These are phyloP conservation scores for Wickerhamomyces mucosus DNA, from an alignment of 805 yeast genomes.

Conservation along the genomic window DNA sequence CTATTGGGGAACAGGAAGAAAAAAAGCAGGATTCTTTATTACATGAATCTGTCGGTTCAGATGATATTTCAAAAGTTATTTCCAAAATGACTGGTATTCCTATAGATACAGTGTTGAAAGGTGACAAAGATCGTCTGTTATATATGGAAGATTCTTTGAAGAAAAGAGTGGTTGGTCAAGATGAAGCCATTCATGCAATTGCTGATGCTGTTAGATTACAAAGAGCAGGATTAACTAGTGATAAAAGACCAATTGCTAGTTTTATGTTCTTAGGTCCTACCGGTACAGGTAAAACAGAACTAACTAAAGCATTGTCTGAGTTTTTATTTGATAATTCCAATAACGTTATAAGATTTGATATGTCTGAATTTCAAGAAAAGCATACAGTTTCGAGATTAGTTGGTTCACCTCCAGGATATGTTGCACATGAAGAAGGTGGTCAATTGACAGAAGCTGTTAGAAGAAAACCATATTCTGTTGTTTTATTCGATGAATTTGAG, in stretches of 20 bases:
- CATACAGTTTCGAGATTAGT: slow-evolving; percentile 84
- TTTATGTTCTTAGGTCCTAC: slow-evolving; percentile 97
- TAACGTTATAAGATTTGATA: slow-evolving; percentile 85
- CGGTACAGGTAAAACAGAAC: slow-evolving; percentile 97
- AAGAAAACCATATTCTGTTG: slow-evolving; percentile 89
- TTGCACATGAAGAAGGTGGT: slow-evolving; percentile 88
- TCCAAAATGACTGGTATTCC: slow-evolving; percentile 96
- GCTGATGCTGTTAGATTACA: slow-evolving; percentile 93
- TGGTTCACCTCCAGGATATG: slow-evolving; percentile 98
- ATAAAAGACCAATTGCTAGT: slow-evolving; percentile 91
- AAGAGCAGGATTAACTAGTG: slow-evolving; percentile 93
- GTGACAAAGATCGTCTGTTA: slow-evolving; percentile 84
- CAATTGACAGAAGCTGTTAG: slow-evolving; percentile 95
- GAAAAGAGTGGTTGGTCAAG: slow-evolving; percentile 86
- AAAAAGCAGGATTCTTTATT: slow-evolving; percentile 31
- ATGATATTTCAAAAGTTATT: slow-evolving; percentile 87
- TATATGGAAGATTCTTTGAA: slow-evolving; percentile 78
- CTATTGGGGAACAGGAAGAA: slow-evolving; percentile 28
- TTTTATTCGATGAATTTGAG: slow-evolving; percentile 91
- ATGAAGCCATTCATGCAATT: slow-evolving; percentile 83
- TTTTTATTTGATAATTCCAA: slow-evolving; percentile 84
- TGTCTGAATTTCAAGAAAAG: slow-evolving; percentile 97
- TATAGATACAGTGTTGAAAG: slow-evolving; percentile 79
- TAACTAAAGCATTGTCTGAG: slow-evolving; percentile 86
- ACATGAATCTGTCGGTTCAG: slow-evolving; percentile 90